Conservation (phyloP, 257 asterid species). For the Capsicum rhomboideum region DNA sequence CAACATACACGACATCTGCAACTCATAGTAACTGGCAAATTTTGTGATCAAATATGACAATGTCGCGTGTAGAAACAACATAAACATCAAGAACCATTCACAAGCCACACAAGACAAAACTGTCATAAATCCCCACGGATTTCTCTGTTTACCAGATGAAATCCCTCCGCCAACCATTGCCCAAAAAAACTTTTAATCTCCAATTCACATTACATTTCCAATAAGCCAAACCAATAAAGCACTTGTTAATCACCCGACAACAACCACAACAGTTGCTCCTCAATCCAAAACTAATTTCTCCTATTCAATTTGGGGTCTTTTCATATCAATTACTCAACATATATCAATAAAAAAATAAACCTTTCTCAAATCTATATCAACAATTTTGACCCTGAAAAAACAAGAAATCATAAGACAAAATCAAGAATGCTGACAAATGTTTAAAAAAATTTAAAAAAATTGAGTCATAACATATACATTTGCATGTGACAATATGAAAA, state of each 20-base stretch:
- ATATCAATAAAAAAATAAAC: background rate
- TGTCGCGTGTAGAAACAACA: conserved; percentile 57
- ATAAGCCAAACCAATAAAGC: conserved; percentile 11
- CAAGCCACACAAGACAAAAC: conserved; percentile 74
- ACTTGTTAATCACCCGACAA: conserved; percentile 16
- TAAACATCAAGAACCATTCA: conserved; percentile 75
- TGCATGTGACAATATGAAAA: background rate
- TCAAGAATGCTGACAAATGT: background rate
- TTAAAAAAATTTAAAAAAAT: background rate
- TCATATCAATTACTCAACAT: background rate
- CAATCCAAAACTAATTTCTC: background rate
- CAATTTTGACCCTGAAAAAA: background rate
- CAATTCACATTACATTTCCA: conserved; percentile 29
- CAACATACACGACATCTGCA: conserved; percentile 57
- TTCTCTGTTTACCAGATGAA: conserved; percentile 29
- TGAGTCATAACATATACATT: background rate
- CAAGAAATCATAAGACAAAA: background rate
- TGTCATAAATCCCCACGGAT: conserved; percentile 34
- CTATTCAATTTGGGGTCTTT: background rate
- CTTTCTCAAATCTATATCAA: background rate
- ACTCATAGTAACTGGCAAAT: conserved; percentile 55
- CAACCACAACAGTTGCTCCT: background rate
- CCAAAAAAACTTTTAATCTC: conserved; percentile 10
- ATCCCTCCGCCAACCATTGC: conserved; percentile 44
- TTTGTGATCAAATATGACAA: conserved; percentile 41